A percentile compares a stretch with the other conserved stretches of the same genome.
Evolutionary conservation across 2,329 filamentous ascomycete genomes (phyloP).

Genomic region (Xylaria digitata): DNA sequence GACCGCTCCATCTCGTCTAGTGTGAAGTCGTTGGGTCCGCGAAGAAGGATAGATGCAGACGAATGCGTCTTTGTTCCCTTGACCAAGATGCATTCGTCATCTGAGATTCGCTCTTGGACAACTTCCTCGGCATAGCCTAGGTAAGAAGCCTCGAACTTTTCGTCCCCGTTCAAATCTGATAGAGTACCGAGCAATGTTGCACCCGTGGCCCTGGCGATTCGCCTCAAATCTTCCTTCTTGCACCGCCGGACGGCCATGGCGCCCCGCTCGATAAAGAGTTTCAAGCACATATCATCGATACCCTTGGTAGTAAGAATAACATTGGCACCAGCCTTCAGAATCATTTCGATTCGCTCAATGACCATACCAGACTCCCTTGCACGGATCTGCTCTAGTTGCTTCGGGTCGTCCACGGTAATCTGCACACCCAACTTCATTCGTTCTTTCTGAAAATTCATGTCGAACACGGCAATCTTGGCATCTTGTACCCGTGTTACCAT

Average conservation of each 20-base stretch:
- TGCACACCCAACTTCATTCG: constrained; percentile 99
- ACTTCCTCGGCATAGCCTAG: constrained; percentile 95
- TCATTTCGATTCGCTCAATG: constrained; percentile 94
- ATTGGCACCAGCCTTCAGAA: constrained; percentile 95
- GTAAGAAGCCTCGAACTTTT: constrained; percentile 91
- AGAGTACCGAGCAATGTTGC: constrained; percentile 92
- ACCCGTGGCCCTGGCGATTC: constrained; percentile 95
- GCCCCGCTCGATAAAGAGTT: constrained; percentile 92
- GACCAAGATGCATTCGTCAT: constrained; percentile 97
- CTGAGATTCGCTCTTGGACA: constrained; percentile 96
- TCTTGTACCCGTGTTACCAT: constrained; percentile 94
- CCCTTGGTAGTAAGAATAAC: constrained; percentile 98
- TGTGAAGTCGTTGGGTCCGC: constrained; percentile 94
- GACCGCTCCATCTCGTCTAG: constrained; percentile 99
- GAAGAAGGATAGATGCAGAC: constrained; percentile 94
- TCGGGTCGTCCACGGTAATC: constrained; percentile 96
- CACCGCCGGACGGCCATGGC: constrained; percentile 96
- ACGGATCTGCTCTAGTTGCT: constrained; percentile 97
- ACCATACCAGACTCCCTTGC: constrained; percentile 93
- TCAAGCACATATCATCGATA: constrained; percentile 95
- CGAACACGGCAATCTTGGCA: constrained; percentile 95
- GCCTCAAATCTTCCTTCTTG: constrained; percentile 97
- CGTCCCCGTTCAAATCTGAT: constrained; percentile 96
- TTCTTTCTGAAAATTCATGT: constrained; percentile 99
- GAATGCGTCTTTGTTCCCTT: constrained; percentile 96